Conservation (phyloP, 306 rosid genomes). For the Rosa persica region DNA sequence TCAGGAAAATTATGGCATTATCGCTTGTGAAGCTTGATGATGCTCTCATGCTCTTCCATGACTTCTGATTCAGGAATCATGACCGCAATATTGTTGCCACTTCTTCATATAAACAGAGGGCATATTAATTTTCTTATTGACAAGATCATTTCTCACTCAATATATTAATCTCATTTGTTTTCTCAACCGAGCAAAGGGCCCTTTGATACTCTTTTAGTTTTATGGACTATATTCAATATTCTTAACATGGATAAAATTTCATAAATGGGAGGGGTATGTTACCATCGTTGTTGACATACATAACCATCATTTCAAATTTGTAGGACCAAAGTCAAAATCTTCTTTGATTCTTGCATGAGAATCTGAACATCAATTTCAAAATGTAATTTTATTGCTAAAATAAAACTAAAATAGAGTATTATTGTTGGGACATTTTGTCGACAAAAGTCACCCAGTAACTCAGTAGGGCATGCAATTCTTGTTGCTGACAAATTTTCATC, state of each 20-base stretch:
- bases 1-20: constrained; percentile 45
- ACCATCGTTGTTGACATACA: neutral
- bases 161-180: neutral
- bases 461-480: no score
- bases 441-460: no score
- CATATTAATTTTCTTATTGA: neutral
- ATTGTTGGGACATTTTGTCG: no score
- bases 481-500: no score
- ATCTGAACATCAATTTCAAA: neutral
- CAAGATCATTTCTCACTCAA: neutral
- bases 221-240: no score
- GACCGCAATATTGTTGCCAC: neutral
- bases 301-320: no score
- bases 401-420: no score
- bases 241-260: no score
- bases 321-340: neutral
- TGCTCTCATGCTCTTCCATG: constrained; percentile 87
- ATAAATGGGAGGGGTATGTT: neutral
- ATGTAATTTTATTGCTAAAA: no score
- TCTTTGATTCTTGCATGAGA: neutral
- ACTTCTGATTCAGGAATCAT: constrained; percentile 45
- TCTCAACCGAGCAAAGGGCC: neutral
- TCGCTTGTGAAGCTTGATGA: constrained; percentile 80
- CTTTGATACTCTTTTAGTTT: neutral
- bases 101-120: neutral